Percentiles rank a stretch among this genome's conserved stretches.
These are phyloP conservation scores for Asterochloris sp. DNA, from an alignment of 139 green algal genomes.

Conservation along the genomic window DNA sequence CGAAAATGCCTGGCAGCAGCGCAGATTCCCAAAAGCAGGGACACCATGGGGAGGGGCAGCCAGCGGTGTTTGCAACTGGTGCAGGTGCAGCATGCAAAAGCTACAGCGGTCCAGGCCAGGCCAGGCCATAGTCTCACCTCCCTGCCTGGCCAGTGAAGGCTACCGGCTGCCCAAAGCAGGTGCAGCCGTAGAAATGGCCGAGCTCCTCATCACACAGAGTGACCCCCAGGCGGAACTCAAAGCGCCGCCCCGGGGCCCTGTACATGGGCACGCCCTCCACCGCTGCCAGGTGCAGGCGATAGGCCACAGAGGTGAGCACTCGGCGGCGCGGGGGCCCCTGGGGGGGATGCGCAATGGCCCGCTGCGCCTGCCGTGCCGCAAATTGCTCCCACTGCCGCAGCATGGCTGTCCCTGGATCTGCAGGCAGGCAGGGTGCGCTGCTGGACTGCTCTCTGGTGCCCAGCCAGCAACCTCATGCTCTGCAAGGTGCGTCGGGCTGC, in stretches of 20 bases:
- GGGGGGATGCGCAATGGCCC: too few relatives aligned
- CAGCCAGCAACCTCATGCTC: too few relatives aligned
- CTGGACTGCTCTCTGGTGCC: too few relatives aligned
- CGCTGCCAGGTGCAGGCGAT: constrained; percentile 37
- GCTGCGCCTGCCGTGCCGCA: not conserved
- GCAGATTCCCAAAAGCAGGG: too few relatives aligned
- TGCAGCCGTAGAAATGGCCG: constrained; percentile 64
- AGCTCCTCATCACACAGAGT: constrained; percentile 55
- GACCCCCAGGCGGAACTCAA: constrained; percentile 57
- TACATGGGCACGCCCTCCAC: constrained; percentile 49
- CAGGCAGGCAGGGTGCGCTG: not conserved
- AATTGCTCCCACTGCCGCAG: not conserved
- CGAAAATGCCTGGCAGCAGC: constrained; percentile 1
- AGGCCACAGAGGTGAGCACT: not conserved
- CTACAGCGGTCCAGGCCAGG: too few relatives aligned
- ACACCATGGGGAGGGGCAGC: too few relatives aligned
- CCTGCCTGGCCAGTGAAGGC: too few relatives aligned
- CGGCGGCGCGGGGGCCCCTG: too few relatives aligned
- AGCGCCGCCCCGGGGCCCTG: constrained; percentile 32
- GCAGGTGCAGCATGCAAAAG: too few relatives aligned
- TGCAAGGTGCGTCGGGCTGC: too few relatives aligned
- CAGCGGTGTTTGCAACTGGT: too few relatives aligned
- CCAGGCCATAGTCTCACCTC: too few relatives aligned
- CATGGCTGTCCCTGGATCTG: not conserved
- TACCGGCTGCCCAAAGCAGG: constrained; percentile 19